Base-by-base conservation (phyloP, 176 grass and related monocot species). In the Carex cristatella region DNA sequence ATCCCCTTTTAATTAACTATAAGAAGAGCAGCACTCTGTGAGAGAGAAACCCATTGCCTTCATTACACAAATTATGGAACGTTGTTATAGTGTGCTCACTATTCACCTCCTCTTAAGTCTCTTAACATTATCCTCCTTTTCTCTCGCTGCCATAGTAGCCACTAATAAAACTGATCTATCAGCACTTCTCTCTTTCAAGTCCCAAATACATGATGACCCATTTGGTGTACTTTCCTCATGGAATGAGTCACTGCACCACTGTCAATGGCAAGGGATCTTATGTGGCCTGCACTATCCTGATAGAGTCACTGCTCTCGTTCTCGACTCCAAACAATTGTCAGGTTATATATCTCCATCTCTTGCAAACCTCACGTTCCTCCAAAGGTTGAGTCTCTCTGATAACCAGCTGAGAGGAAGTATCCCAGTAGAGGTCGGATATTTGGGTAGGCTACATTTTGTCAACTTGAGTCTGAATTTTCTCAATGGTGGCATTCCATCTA, bases 281-380 rank as follows among this genome's bases (percentile, higher is more conserved):
- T 92, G 88, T 32, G 55, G 91, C 27, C 28, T 69, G 0, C 70
- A 28, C 16, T 88, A 86, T 27, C 63, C 88, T 0, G 79, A 86
- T 2, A 86, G 83, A 68, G 91, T 92, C 15, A 32, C 64, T 3
- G 42, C 35, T 14, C 4, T 92, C 3, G 2, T 60, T 12, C 10
- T 90, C 0, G 51, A 62, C 10, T 86, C 91, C 18, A 74, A 74
- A 13, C n/a, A 48, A 2, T 75, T 75, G 10, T 53, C 71, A 75
- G 71, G 71, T 75, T 30, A 54, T 30, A 28, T 75, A 54, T 75
- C 71, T 54, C 71, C 46, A n/a, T 75, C 9, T 4, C 6, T 75
- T 1, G 19, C 72, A 61, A 92, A 90, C 33, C 88, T 90, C 83
- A 86, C 91, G 56, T 92, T 88, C 33, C 91, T 90, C 7, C 28